phyloP scores from a whole-genome alignment of 2,329 filamentous ascomycete species.

The Colletotrichum sp. region DNA sequence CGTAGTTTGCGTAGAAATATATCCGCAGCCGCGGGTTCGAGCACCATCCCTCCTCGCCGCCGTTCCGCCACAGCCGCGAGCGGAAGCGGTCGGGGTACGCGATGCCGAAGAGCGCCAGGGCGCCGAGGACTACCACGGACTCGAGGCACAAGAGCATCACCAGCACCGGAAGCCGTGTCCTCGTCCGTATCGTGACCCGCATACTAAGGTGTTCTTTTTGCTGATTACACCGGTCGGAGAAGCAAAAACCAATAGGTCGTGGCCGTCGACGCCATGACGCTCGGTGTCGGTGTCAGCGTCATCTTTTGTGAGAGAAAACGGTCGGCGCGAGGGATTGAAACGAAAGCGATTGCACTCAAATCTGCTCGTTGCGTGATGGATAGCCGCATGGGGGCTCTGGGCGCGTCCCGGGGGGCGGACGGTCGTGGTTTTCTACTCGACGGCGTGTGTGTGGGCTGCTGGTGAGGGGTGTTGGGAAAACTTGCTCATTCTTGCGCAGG shows the following conservation, averaged over 20 bases:
- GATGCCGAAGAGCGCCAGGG: constrained; percentile 25
- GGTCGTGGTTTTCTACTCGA: not conserved
- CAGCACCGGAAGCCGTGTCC: not conserved
- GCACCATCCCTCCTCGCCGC: constrained; percentile 32
- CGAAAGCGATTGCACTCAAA: not conserved
- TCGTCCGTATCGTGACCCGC: not conserved
- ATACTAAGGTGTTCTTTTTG: not conserved
- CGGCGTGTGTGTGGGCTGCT: not conserved
- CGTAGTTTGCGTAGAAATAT: constrained; percentile 34
- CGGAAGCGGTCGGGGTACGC: constrained; percentile 28
- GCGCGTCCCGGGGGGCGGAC: not conserved
- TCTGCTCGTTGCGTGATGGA: not conserved
- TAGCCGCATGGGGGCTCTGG: not conserved
- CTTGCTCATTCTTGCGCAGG: constrained; percentile 23
- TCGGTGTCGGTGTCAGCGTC: not conserved
- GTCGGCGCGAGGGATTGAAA: not conserved
- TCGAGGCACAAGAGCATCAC: constrained; percentile 22
- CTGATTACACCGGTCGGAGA: not conserved
- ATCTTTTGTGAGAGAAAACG: not conserved
- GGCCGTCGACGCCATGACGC: not conserved
- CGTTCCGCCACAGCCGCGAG: constrained; percentile 30
- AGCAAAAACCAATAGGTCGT: not conserved
- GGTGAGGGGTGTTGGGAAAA: not conserved
- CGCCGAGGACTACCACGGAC: constrained; percentile 10
- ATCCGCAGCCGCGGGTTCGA: constrained; percentile 32